Evolutionary conservation across 495 filamentous ascomycete species (phyloP).

Genomic region (Penicillium verhagenii): DNA sequence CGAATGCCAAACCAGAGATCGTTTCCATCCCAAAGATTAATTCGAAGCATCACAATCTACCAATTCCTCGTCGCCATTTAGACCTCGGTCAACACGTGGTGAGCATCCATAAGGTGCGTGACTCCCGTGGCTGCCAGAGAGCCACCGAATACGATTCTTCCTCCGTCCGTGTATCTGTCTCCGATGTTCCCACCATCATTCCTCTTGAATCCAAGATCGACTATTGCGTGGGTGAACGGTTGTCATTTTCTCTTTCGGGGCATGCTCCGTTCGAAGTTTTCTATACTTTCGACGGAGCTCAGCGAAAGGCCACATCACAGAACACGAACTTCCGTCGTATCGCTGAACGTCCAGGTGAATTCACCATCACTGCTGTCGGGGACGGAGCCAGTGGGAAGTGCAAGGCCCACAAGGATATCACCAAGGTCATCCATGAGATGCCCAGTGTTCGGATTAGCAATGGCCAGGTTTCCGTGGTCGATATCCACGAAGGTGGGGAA

Average conservation of each 20-base stretch:
- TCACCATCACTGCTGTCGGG: constrained; percentile 78
- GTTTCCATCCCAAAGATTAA: constrained; percentile 76
- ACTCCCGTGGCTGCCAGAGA: constrained; percentile 78
- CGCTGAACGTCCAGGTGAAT: constrained; percentile 84
- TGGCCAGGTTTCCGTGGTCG: constrained; percentile 72
- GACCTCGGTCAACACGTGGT: constrained; percentile 82
- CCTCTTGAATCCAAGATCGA: constrained; percentile 80
- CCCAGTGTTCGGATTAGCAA: constrained; percentile 86
- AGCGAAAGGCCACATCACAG: constrained; percentile 73
- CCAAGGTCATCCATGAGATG: constrained; percentile 83
- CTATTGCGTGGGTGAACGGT: constrained; percentile 93
- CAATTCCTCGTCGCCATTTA: constrained; percentile 77
- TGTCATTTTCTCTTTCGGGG: constrained; percentile 86
- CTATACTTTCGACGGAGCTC: constrained; percentile 78
- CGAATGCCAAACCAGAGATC: constrained; percentile 72
- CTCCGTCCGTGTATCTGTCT: constrained; percentile 82
- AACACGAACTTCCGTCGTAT: constrained; percentile 84
- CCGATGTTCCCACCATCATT: constrained; percentile 87
- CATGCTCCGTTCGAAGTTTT: constrained; percentile 87
- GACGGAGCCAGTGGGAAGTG: constrained; percentile 77
- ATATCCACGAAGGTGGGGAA: constrained; percentile 94
- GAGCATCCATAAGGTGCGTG: constrained; percentile 82
- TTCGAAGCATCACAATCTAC: constrained; percentile 68
- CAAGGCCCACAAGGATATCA: constrained; percentile 70
- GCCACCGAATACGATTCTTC: constrained; percentile 63